These are phyloP conservation scores for Clonostachys rhizophaga DNA, from an alignment of 2,329 filamentous ascomycete genomes.

Conservation along the genomic window DNA sequence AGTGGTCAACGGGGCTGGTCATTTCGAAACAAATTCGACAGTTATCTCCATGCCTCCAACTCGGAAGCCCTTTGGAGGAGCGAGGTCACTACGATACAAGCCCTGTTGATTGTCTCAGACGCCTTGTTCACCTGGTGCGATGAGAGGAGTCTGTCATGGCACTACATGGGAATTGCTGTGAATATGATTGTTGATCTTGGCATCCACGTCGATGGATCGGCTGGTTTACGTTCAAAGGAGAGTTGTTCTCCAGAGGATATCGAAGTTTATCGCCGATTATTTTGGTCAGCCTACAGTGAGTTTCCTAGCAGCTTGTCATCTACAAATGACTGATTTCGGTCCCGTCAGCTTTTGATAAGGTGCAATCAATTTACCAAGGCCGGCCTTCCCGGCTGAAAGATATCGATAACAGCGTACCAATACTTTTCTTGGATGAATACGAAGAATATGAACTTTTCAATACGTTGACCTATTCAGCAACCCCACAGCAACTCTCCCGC, in stretches of 20 bases:
- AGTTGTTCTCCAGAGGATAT: constrained; percentile 35
- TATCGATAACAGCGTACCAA: constrained; percentile 37
- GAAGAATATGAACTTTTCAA: constrained; percentile 49
- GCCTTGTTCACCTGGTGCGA: constrained; percentile 44
- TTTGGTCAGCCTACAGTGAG: constrained; percentile 36
- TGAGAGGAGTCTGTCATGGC: constrained; percentile 47
- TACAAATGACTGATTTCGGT: no score
- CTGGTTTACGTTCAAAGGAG: constrained; percentile 7
- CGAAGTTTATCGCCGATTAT: constrained; percentile 36
- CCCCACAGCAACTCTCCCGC: constrained; percentile 16
- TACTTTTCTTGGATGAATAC: constrained; percentile 40
- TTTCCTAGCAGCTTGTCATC: background rate
- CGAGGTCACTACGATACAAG: constrained; percentile 49
- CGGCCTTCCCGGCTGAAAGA: constrained; percentile 41
- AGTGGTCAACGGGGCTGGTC: constrained; percentile 36
- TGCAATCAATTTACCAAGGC: constrained; percentile 50
- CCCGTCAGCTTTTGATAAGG: constrained; percentile 34
- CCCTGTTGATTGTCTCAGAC: constrained; percentile 44
- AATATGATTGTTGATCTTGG: constrained; percentile 50
- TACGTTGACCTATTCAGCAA: constrained; percentile 32
- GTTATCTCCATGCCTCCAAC: constrained; percentile 1
- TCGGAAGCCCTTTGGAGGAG: constrained; percentile 39
- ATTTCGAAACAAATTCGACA: constrained; percentile 11
- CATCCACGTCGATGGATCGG: constrained; percentile 37
- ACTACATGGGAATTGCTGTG: constrained; percentile 53